phyloP scores from a whole-genome alignment of 345 rosid species.

The Eucalyptus lansdowneana region DNA sequence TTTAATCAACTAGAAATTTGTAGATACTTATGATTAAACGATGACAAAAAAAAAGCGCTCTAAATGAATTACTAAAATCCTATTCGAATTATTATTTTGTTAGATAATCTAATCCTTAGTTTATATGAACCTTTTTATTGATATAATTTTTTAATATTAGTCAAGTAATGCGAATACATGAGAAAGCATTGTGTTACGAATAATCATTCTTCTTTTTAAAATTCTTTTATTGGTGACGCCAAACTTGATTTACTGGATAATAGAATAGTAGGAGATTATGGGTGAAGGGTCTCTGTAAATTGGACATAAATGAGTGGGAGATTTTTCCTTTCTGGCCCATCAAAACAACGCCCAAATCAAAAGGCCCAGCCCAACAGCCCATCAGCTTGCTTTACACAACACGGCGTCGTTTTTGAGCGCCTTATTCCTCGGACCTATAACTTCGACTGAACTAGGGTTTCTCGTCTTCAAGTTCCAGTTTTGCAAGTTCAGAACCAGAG shows the following conservation, averaged over 20 bases:
- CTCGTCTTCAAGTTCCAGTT: not conserved
- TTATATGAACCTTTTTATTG: not conserved
- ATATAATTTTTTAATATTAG: not conserved
- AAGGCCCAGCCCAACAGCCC: not conserved
- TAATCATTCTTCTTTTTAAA: not conserved
- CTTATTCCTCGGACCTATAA: not conserved
- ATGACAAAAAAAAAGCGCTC: no score
- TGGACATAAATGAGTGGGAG: not conserved
- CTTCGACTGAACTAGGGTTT: not conserved
- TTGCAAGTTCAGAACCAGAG: not conserved
- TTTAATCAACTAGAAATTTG: not conserved
- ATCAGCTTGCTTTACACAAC: not conserved
- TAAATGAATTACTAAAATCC: not conserved
- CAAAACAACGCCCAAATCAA: not conserved
- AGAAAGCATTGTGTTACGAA: fast-evolving
- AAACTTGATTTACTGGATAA: not conserved
- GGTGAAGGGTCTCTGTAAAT: not conserved
- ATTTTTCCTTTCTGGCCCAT: not conserved
- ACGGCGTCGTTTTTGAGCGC: not conserved
- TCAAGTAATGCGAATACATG: not conserved
- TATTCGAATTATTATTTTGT: no score
- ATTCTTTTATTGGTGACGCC: not conserved
- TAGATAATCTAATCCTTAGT: not conserved
- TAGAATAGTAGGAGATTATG: not conserved
- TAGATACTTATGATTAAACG: not conserved